Conservation (phyloP, 202 grass and related monocot genomes). For the Zizania palustris region DNA sequence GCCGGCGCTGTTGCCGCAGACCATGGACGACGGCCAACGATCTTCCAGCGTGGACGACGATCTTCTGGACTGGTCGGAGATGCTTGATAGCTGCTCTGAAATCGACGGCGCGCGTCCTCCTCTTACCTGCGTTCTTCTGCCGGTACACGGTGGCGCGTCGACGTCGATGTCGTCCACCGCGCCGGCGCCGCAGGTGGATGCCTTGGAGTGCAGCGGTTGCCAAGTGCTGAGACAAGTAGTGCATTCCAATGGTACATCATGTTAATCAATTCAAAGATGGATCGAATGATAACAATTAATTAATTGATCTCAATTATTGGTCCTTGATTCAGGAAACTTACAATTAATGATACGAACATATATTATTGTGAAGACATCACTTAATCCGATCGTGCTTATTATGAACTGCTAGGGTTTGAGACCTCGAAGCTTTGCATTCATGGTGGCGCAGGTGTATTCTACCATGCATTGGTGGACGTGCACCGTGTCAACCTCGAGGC, state of each 20-base stretch:
- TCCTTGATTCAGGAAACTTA: no score
- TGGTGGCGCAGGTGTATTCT: slow-evolving; percentile 32
- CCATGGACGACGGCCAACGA: not conserved
- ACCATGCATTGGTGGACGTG: slow-evolving; percentile 33
- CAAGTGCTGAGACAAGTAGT: slow-evolving; percentile 49
- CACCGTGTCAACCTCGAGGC: slow-evolving; percentile 11
- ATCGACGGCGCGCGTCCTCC: not conserved
- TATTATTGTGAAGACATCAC: not conserved
- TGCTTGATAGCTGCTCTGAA: not conserved
- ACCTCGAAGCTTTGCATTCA: slow-evolving; percentile 29
- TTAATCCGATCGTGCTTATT: not conserved
- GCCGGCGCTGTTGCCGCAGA: not conserved
- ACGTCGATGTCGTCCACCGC: not conserved
- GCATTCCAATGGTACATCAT: slow-evolving; percentile 45
- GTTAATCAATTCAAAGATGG: not conserved
- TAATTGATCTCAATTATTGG: no score
- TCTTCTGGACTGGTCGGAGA: not conserved
- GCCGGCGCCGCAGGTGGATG: not conserved
- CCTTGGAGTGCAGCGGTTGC: slow-evolving; percentile 40
- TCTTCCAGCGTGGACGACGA: not conserved
- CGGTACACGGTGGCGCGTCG: not conserved
- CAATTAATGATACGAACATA: not conserved
- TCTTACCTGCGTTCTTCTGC: not conserved
- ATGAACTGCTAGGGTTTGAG: slow-evolving; percentile 22
- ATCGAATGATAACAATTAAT: not conserved